A percentile compares a stretch with the other conserved stretches of the same genome.
Evolutionary conservation across 2,329 filamentous ascomycete species (phyloP).

Genomic region (Nigrospora osmanthi): DNA sequence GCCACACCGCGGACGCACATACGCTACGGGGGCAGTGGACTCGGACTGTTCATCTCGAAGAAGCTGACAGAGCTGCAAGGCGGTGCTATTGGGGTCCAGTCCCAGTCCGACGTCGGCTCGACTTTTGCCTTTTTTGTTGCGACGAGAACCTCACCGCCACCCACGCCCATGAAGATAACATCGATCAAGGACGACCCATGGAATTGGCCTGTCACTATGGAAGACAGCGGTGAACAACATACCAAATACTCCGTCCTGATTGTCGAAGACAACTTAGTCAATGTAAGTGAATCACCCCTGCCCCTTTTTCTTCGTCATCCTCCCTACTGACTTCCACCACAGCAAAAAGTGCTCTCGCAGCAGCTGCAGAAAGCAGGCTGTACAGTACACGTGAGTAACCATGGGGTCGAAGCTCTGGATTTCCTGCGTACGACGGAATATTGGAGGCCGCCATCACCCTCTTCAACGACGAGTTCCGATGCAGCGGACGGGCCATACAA

Average conservation of each 20-base stretch:
- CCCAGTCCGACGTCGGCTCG: constrained; percentile 58
- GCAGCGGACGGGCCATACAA: no score
- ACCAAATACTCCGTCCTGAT: constrained; percentile 25
- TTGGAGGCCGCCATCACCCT: constrained; percentile 26
- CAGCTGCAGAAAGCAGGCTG: constrained; percentile 53
- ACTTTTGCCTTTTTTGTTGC: constrained; percentile 74
- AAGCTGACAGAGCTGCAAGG: constrained; percentile 71
- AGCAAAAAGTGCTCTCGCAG: constrained; percentile 52
- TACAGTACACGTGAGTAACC: constrained; percentile 54
- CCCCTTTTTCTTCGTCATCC: no score
- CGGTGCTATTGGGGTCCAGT: constrained; percentile 67
- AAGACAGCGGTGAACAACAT: constrained; percentile 13
- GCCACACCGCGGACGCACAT: constrained; percentile 63
- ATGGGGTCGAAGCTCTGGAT: constrained; percentile 55
- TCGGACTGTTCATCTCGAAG: constrained; percentile 69
- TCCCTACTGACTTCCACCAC: neutral
- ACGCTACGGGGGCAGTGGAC: constrained; percentile 63
- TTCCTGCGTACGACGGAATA: constrained; percentile 47
- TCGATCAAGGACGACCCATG: constrained; percentile 6
- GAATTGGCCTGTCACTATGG: constrained; percentile 18
- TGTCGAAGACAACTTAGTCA: constrained; percentile 62
- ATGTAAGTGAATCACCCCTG: constrained; percentile 18
- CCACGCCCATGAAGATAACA: constrained; percentile 11
- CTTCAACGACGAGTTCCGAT: neutral
- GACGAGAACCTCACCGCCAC: constrained; percentile 33